A percentile compares a stretch with the other conserved stretches of the same genome.
Evolutionary conservation across 768 basidiomycete species (phyloP).

Genomic region (Boletus edulis): DNA sequence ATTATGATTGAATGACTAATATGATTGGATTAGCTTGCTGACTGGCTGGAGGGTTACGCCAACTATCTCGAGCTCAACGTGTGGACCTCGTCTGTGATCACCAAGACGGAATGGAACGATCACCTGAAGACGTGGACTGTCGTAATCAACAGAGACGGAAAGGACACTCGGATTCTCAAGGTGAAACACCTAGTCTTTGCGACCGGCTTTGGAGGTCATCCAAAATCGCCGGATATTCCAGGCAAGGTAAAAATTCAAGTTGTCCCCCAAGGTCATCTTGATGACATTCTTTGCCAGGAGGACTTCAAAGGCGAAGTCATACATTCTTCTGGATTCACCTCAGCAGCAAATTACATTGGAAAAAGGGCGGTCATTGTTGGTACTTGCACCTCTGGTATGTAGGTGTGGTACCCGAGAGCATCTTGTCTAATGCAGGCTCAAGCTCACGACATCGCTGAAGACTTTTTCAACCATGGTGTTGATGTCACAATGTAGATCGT

Average conservation of each 20-base stretch:
- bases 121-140: conserved; percentile 45
- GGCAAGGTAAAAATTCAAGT: conserved; percentile 36
- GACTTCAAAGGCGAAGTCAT: conserved; percentile 51
- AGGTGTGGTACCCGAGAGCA: not conserved
- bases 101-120: conserved; percentile 37
- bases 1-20: not conserved
- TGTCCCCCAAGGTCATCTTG: conserved; percentile 17
- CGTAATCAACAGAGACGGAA: conserved; percentile 33
- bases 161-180: conserved; percentile 34
- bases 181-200: conserved; percentile 57
- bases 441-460: conserved; percentile 39
- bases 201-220: conserved; percentile 47
- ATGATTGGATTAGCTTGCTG: conserved; percentile 43
- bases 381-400: conserved; percentile 57
- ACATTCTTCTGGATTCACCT: conserved; percentile 53
- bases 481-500: conserved; percentile 29
- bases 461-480: conserved; percentile 29
- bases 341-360: conserved; percentile 47
- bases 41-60: conserved; percentile 65
- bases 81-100: conserved; percentile 53
- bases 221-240: conserved; percentile 44
- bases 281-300: conserved; percentile 28
- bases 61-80: conserved; percentile 57
- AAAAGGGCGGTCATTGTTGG: conserved; percentile 69
- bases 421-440: conserved; percentile 6